Evolutionary conservation across 768 basidiomycete genomes (phyloP).

Genomic region (Vararia minispora): DNA sequence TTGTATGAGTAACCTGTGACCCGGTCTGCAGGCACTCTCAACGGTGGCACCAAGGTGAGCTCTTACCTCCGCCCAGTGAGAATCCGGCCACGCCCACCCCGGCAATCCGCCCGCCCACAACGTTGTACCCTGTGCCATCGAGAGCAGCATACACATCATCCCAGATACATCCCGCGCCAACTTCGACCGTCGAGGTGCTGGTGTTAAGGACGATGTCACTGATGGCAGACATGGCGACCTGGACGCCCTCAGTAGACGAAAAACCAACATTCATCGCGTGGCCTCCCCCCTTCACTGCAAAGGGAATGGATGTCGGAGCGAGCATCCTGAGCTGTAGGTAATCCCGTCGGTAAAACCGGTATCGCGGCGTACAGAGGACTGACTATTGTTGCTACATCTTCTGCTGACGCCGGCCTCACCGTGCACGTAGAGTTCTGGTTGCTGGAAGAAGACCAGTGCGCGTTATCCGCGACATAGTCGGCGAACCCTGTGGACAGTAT

Average conservation of each 20-base stretch:
- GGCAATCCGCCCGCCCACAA: slow-evolving; percentile 13
- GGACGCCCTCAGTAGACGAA: slow-evolving; percentile 49
- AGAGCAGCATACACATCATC: slow-evolving; percentile 15
- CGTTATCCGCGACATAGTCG: neutral
- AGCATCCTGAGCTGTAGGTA: neutral
- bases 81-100: slow-evolving; percentile 17
- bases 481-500: neutral
- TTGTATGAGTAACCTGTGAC: slow-evolving; percentile 7
- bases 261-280: slow-evolving; percentile 37
- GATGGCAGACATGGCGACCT: slow-evolving; percentile 44
- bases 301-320: neutral
- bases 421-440: neutral
- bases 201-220: slow-evolving; percentile 16
- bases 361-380: neutral
- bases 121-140: slow-evolving; percentile 9
- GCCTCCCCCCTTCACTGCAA: neutral
- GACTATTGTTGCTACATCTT: neutral
- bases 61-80: slow-evolving; percentile 14
- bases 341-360: neutral
- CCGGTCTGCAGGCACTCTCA: too few relatives aligned
- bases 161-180: slow-evolving; percentile 15
- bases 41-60: neutral
- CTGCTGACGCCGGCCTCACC: neutral
- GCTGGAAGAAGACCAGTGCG: neutral
- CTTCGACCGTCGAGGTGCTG: slow-evolving; percentile 5